A percentile compares a stretch with the other conserved stretches of the same genome.
Conservation (phyloP, 306 rosid genomes). For the Cicer pinnatifidum region DNA sequence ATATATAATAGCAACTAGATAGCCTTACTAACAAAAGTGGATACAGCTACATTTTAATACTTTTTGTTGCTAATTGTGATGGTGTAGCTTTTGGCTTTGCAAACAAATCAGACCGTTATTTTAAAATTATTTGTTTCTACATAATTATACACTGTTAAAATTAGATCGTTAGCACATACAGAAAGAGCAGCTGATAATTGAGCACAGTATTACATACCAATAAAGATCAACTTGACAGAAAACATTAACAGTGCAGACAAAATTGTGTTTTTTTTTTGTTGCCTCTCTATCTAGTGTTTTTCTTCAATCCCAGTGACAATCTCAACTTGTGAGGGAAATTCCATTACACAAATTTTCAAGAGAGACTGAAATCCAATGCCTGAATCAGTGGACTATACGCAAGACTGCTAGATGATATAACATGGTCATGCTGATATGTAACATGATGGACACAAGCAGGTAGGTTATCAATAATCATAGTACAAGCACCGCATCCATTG, state of each 20-base stretch:
- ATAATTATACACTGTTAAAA: too few relatives aligned
- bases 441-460: not conserved
- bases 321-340: not conserved
- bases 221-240: not conserved
- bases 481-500: not conserved
- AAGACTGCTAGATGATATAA: not conserved
- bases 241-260: not conserved
- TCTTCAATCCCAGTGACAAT: not conserved
- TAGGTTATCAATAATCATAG: not conserved
- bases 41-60: too few relatives aligned
- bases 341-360: not conserved
- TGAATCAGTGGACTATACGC: not conserved
- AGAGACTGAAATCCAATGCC: not conserved
- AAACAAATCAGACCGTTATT: too few relatives aligned
- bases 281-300: not conserved
- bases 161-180: too few relatives aligned
- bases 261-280: not conserved
- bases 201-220: not conserved
- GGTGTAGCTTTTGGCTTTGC: too few relatives aligned
- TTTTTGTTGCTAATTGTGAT: too few relatives aligned
- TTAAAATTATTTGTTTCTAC: too few relatives aligned
- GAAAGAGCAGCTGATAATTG: not conserved
- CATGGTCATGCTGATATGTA: not conserved
- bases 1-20: too few relatives aligned
- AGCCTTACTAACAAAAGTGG: too few relatives aligned